Conservation (phyloP, 1,139 yeast genomes). For the Pichia cactophila region DNA sequence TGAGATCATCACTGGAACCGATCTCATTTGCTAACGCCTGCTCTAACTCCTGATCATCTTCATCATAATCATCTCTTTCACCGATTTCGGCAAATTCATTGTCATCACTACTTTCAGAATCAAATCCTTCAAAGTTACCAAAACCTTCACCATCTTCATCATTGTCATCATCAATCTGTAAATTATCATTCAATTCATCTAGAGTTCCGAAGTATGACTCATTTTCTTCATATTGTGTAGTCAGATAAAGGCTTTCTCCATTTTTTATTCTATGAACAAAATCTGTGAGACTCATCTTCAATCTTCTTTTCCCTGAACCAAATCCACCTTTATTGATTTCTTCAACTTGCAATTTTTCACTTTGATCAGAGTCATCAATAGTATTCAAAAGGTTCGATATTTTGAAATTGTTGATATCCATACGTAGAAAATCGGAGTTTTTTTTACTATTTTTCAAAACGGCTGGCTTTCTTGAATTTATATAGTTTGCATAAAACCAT, state of each 20-base stretch:
- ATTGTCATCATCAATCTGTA: neutral
- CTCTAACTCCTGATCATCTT: slow-evolving; percentile 41
- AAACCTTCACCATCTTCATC: slow-evolving; percentile 11
- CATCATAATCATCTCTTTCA: slow-evolving; percentile 14
- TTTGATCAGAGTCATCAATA: slow-evolving; percentile 28
- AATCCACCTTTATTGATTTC: slow-evolving; percentile 50
- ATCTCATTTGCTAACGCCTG: neutral
- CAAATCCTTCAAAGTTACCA: slow-evolving; percentile 14
- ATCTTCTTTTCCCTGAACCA: slow-evolving; percentile 53
- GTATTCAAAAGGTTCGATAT: slow-evolving; percentile 29
- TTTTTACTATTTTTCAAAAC: slow-evolving; percentile 6
- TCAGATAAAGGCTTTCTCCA: slow-evolving; percentile 47
- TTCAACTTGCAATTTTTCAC: slow-evolving; percentile 43
- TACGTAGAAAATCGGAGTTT: neutral
- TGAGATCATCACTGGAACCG: neutral
- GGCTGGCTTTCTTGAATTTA: slow-evolving; percentile 13
- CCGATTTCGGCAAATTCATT: slow-evolving; percentile 5
- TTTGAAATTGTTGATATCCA: slow-evolving; percentile 29
- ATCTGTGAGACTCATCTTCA: slow-evolving; percentile 41
- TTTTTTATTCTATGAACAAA: slow-evolving; percentile 35
- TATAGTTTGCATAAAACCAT: slow-evolving; percentile 14
- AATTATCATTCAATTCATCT: slow-evolving; percentile 11
- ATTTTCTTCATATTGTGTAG: slow-evolving; percentile 52
- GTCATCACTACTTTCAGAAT: slow-evolving; percentile 7
- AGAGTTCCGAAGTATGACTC: slow-evolving; percentile 12